phyloP scores from a whole-genome alignment of 805 yeast species.

The Lachancea fermentati region DNA sequence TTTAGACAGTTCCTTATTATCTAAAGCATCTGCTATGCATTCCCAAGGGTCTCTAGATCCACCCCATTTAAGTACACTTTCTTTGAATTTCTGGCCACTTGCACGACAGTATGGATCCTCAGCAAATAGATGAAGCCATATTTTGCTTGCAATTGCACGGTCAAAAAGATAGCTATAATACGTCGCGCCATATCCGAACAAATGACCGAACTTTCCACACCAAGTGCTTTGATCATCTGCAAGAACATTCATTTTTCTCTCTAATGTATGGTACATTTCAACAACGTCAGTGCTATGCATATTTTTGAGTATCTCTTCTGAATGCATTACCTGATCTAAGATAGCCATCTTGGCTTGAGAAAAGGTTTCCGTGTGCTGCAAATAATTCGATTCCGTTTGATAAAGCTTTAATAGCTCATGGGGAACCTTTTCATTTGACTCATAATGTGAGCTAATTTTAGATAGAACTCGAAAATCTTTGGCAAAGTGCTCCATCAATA shows the following conservation, averaged over 20 bases:
- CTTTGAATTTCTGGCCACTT: constrained; percentile 72
- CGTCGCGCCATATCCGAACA: constrained; percentile 89
- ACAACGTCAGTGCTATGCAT: constrained; percentile 49
- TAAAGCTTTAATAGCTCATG: constrained; percentile 43
- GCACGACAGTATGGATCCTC: constrained; percentile 61
- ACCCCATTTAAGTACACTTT: constrained; percentile 82
- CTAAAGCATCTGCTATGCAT: constrained; percentile 74
- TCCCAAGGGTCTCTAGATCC: constrained; percentile 88
- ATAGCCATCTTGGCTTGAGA: constrained; percentile 88
- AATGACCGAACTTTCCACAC: constrained; percentile 93
- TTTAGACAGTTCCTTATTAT: constrained; percentile 47
- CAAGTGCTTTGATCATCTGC: constrained; percentile 70
- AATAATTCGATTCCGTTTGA: constrained; percentile 44
- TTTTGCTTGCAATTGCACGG: constrained; percentile 82
- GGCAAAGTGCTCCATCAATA: constrained; percentile 92
- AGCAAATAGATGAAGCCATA: constrained; percentile 71
- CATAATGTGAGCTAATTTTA: constrained; percentile 61
- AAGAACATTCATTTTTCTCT: constrained; percentile 51
- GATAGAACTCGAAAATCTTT: constrained; percentile 70
- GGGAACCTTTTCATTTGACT: constrained; percentile 58
- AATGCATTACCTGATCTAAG: constrained; percentile 76
- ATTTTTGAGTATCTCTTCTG: constrained; percentile 31
- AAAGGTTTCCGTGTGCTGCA: constrained; percentile 68
- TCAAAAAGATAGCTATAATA: constrained; percentile 90
- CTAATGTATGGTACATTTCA: constrained; percentile 59